Conservation (phyloP, 2,329 filamentous ascomycete genomes). For the Malbranchea zuffiana region DNA sequence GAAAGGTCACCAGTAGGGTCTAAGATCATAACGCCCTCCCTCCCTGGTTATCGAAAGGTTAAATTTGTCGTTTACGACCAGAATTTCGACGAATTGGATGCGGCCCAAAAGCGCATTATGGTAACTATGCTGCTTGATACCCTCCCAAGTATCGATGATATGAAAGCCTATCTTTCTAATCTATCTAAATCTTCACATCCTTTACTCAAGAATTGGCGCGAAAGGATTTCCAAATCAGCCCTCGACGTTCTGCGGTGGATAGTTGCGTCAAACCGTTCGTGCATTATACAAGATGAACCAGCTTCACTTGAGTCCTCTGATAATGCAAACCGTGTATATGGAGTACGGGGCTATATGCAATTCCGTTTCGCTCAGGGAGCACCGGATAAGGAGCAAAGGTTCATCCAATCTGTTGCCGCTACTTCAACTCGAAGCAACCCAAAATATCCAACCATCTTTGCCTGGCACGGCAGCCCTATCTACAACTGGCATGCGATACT, state of each 20-base stretch:
- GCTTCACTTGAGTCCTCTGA: not conserved
- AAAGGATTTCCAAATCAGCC: slow-evolving; percentile 53
- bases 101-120: slow-evolving; percentile 19
- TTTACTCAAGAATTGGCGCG: slow-evolving; percentile 43
- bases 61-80: slow-evolving; percentile 25
- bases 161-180: slow-evolving; percentile 37
- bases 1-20: not conserved
- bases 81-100: slow-evolving; percentile 32
- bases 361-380: slow-evolving; percentile 83
- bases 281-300: slow-evolving; percentile 62
- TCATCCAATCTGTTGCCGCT: slow-evolving; percentile 50
- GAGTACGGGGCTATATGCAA: slow-evolving; percentile 60
- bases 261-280: slow-evolving; percentile 78
- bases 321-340: slow-evolving; percentile 45
- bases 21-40: not conserved
- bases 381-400: slow-evolving; percentile 72
- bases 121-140: slow-evolving; percentile 30
- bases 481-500: slow-evolving; percentile 86
- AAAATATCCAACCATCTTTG: slow-evolving; percentile 61
- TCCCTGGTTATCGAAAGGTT: slow-evolving; percentile 10
- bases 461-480: slow-evolving; percentile 72
- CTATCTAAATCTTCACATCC: slow-evolving; percentile 28
- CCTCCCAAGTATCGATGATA: slow-evolving; percentile 30
- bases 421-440: slow-evolving; percentile 30
- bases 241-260: slow-evolving; percentile 71